Evolutionary conservation across 2,329 filamentous ascomycete genomes (phyloP), one percentile per base, ranked within the genome.

Genomic region (Fonsecaea pedrosoi): DNA sequence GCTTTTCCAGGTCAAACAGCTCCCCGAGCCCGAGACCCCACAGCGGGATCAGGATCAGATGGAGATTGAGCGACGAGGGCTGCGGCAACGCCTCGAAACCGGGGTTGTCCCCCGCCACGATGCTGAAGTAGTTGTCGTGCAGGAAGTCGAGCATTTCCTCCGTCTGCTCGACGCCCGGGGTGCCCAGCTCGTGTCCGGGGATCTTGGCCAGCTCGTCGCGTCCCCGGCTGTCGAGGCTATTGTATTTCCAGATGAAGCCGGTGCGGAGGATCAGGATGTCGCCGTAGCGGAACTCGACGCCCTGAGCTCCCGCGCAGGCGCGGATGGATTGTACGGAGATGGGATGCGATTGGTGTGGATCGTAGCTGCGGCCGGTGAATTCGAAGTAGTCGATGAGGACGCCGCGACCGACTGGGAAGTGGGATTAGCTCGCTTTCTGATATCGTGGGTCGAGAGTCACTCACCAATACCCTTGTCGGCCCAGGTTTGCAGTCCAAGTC

Each of bases 71-170:
- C 35, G 74, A 73, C 21, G 74, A 64, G 8, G 70, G 56, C 8
- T 85, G 84, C 1, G 88, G 87, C 76, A 86, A 85, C 0, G 84
- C 82, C 77, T 92, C 89, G 68, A 91, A 90, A 0, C 84, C 81
- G 21, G 84, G 85, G 13, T 82, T 79, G 74, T 92, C 90, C 0
- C 87, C 86, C 0, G 84, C 87, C 0, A 90, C 88, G 0, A 85
- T 86, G 0, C 88, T 82, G 70, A 92, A 91, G 57, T 88, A 87
- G 70, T 84, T 85, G 73, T 92, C 87, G 80, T 90, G 89, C 65
- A 91, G 69, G 88, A 89, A 92, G 61, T 85, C 83, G 4, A 86
- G 78, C 3, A 88, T 83, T 48, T 83, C 83, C 54, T 85, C 77
- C 57, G 85, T 83, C 68, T 85, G 83, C 42, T 79, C 79, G 1